Evolutionary conservation across 441 rosid species (phyloP).

Genomic region (Pelargonium cotyledonis): DNA sequence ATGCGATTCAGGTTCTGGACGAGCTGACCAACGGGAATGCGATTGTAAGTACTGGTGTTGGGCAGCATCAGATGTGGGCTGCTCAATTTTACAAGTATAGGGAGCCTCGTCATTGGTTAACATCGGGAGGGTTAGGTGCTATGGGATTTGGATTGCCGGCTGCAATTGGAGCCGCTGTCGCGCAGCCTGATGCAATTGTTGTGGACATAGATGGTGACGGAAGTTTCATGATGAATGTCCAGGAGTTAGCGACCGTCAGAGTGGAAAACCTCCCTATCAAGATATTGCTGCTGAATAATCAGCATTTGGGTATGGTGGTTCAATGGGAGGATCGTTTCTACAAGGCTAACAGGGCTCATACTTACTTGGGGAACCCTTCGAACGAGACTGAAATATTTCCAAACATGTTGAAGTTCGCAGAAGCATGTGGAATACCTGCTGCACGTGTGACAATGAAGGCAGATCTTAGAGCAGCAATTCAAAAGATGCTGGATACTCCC

Average conservation of each 20-base stretch:
- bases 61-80: constrained; percentile 99
- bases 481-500: constrained; percentile 80
- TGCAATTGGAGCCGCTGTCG: constrained; percentile 92
- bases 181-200: constrained; percentile 65
- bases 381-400: constrained; percentile 71
- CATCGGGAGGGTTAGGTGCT: constrained; percentile 89
- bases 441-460: constrained; percentile 68
- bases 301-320: constrained; percentile 94
- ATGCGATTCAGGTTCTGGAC: constrained; percentile 77
- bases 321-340: constrained; percentile 96
- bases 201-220: constrained; percentile 97
- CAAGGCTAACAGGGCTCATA: constrained; percentile 88
- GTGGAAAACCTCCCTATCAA: constrained; percentile 86
- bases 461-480: constrained; percentile 60
- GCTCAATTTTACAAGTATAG: constrained; percentile 91
- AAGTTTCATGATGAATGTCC: constrained; percentile 89
- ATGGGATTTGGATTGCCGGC: constrained; percentile 98
- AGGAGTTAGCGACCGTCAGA: constrained; percentile 76
- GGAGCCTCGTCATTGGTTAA: constrained; percentile 85
- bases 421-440: constrained; percentile 78
- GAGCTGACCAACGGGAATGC: constrained; percentile 85
- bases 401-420: constrained; percentile 73
- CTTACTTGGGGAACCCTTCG: constrained; percentile 73
- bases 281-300: constrained; percentile 73
- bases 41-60: constrained; percentile 85